Percentiles rank a stretch among this genome's conserved stretches.
phyloP scores from a whole-genome alignment of 495 filamentous ascomycete genomes.

The Trichoderma virens region DNA sequence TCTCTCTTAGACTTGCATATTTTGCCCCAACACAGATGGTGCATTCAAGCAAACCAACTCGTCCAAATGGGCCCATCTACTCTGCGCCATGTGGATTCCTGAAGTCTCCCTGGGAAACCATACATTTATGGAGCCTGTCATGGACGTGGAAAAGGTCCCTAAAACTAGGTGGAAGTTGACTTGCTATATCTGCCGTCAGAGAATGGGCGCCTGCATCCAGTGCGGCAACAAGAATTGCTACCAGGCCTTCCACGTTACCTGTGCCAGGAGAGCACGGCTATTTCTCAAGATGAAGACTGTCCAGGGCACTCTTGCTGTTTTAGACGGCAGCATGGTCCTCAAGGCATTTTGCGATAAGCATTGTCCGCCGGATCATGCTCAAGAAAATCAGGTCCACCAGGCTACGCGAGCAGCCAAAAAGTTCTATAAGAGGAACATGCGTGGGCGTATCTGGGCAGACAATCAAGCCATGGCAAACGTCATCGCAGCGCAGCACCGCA shows the following conservation, averaged over 20 bases:
- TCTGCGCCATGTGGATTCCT: slow-evolving; percentile 98
- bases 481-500: slow-evolving; percentile 56
- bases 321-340: slow-evolving; percentile 74
- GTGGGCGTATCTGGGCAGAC: slow-evolving; percentile 79
- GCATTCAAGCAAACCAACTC: slow-evolving; percentile 97
- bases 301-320: slow-evolving; percentile 66
- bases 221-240: slow-evolving; percentile 97
- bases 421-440: slow-evolving; percentile 84
- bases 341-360: slow-evolving; percentile 98
- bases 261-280: slow-evolving; percentile 77
- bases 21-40: slow-evolving; percentile 94
- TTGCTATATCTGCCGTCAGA: slow-evolving; percentile 95
- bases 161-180: slow-evolving; percentile 85
- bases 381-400: slow-evolving; percentile 64
- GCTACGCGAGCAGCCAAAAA: slow-evolving; percentile 47
- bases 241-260: slow-evolving; percentile 97
- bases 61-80: slow-evolving; percentile 90
- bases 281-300: slow-evolving; percentile 95
- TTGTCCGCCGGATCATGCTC: slow-evolving; percentile 79
- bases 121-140: slow-evolving; percentile 96
- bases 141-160: slow-evolving; percentile 95
- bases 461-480: slow-evolving; percentile 81
- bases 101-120: slow-evolving; percentile 94
- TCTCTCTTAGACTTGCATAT: slow-evolving; percentile 70
- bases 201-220: slow-evolving; percentile 97